A percentile compares a stretch with the other conserved stretches of the same genome.
Conservation (phyloP, 192 early-diverging fungal species). For the Linnemannia schmuckeri region DNA sequence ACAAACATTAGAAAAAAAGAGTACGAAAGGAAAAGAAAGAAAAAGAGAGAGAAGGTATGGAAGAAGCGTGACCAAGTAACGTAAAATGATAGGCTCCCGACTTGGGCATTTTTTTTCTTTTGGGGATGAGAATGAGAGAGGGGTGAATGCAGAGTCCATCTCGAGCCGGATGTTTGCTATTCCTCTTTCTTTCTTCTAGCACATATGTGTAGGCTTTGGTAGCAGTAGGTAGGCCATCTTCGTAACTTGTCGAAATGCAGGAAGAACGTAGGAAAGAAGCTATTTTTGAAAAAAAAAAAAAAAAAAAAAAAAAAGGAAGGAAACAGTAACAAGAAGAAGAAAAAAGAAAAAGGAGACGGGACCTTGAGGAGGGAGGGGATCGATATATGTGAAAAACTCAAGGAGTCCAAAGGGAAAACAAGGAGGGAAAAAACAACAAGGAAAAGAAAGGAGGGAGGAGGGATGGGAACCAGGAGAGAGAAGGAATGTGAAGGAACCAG, state of each 20-base stretch:
- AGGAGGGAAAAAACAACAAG: not conserved
- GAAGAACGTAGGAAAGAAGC: not conserved
- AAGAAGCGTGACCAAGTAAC: not conserved
- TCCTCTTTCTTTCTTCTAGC: not conserved
- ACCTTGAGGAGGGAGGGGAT: not conserved
- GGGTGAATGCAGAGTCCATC: not conserved
- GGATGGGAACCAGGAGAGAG: not conserved
- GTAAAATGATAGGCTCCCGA: not conserved
- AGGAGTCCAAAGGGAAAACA: not conserved
- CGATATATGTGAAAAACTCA: not conserved
- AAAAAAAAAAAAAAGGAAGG: not conserved
- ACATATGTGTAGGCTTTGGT: not conserved
- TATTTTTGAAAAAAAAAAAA: not conserved
- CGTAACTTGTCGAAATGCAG: not conserved
- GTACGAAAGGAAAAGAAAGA: not conserved
- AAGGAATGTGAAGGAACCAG: no score
- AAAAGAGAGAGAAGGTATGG: not conserved
- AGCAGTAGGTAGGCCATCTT: no score
- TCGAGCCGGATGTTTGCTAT: not conserved
- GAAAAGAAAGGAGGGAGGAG: not conserved
- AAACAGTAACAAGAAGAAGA: not conserved
- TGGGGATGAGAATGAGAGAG: not conserved
- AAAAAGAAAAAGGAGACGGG: not conserved
- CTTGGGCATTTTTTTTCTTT: not conserved
- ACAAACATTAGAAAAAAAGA: not conserved